phyloP scores from a whole-genome alignment of 352 stramenopile genomes.

The Phytophthora hybrid region DNA sequence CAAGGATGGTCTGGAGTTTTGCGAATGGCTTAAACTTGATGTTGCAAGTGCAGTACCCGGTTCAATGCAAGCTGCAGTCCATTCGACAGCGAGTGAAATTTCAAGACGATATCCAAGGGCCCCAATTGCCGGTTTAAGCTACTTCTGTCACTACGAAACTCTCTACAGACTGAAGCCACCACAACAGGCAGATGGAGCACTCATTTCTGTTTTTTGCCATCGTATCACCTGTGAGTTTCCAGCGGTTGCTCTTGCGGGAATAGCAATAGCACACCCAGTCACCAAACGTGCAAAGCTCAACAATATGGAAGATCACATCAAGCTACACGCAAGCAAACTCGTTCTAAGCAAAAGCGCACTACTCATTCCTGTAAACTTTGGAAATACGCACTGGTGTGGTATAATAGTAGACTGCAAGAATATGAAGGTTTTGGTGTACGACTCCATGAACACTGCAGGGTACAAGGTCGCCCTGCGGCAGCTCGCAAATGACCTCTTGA shows the following conservation, averaged over 20 bases:
- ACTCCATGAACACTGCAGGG: conserved; percentile 1
- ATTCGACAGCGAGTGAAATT: neutral
- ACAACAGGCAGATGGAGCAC: neutral
- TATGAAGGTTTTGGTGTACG: neutral
- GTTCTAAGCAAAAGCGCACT: neutral
- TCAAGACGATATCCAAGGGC: neutral
- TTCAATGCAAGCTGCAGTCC: neutral
- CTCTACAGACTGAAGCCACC: conserved; percentile 4
- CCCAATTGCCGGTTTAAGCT: neutral
- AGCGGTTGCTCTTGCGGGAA: neutral
- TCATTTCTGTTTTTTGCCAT: conserved; percentile 3
- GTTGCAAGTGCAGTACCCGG: neutral
- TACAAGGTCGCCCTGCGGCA: neutral
- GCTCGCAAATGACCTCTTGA: neutral
- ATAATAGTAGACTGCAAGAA: conserved; percentile 4
- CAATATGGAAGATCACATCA: conserved; percentile 3
- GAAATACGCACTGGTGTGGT: conserved; percentile 13
- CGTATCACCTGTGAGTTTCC: neutral
- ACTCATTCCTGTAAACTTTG: conserved; percentile 8
- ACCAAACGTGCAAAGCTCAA: neutral
- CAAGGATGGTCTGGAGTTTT: neutral
- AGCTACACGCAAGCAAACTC: neutral
- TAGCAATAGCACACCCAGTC: neutral
- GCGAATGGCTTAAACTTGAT: neutral
- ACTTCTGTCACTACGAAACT: neutral